Conservation (phyloP, 306 rosid species). For the Rosa persica region DNA sequence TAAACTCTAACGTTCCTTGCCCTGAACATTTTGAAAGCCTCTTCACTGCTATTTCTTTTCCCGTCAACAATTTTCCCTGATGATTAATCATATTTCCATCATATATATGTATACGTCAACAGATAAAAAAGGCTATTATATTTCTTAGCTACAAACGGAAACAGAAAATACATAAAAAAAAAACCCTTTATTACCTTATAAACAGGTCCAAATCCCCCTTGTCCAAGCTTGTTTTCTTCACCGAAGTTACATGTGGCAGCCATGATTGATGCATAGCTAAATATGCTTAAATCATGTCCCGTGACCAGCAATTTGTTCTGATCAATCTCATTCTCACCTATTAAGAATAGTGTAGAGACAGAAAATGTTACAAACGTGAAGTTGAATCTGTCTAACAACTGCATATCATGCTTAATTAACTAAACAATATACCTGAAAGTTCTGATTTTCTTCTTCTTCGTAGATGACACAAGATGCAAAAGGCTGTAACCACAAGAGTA, state of each 20-base stretch:
- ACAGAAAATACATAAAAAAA: background rate
- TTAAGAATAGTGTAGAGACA: background rate
- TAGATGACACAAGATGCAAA: background rate
- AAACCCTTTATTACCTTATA: slow-evolving; percentile 24
- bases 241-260: slow-evolving; percentile 32
- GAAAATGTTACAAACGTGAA: background rate
- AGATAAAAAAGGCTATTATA: too few species aligned
- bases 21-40: too few species aligned
- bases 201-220: slow-evolving; percentile 41
- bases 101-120: background rate
- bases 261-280: slow-evolving; percentile 15
- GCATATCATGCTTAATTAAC: background rate
- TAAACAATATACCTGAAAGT: background rate
- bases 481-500: background rate
- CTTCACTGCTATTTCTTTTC: too few species aligned
- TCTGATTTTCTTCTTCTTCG: background rate
- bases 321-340: background rate
- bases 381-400: background rate
- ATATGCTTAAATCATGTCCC: slow-evolving; percentile 6
- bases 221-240: slow-evolving; percentile 23
- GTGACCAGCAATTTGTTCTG: background rate
- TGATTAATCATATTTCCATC: too few species aligned
- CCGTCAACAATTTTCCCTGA: background rate
- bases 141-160: background rate
- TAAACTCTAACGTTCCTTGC: too few species aligned